Evolutionary conservation across 257 asterid genomes (phyloP).

Genomic region (Fraxinus anomala): DNA sequence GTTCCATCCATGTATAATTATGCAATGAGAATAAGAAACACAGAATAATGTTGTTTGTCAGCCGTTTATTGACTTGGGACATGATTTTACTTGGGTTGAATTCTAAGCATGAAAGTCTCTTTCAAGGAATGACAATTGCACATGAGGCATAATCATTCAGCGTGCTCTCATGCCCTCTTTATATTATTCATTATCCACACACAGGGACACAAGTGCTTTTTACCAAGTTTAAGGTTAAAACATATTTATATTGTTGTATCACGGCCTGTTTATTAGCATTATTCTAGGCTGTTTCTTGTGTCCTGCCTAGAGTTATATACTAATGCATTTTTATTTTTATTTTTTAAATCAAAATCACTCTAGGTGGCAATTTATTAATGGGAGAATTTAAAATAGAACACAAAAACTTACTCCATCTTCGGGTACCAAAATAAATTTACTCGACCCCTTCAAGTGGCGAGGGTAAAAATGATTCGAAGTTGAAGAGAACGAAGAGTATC

Average conservation of each 20-base stretch:
- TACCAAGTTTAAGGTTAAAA: background rate
- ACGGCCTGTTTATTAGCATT: background rate
- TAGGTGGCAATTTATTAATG: background rate
- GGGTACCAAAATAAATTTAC: no score
- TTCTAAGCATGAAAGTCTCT: constrained; percentile 35
- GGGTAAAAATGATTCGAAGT: no score
- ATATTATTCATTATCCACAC: background rate
- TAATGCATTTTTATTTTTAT: background rate
- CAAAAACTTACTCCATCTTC: no score
- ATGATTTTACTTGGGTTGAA: constrained; percentile 35
- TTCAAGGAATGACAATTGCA: constrained; percentile 43
- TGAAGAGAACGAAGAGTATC: no score
- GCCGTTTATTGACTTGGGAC: constrained; percentile 10
- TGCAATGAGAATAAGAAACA: constrained; percentile 44
- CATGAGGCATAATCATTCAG: constrained; percentile 50
- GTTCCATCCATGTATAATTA: constrained; percentile 24
- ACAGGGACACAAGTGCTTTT: background rate
- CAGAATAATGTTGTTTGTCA: constrained; percentile 17
- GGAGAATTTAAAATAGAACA: no score
- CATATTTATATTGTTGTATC: background rate
- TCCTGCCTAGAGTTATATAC: background rate
- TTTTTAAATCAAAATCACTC: background rate
- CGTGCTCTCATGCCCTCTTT: constrained; percentile 40
- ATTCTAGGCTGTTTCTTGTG: background rate
- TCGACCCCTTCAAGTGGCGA: no score